Conservation (phyloP, 139 green algal genomes). For the Deuterostichococcus epilithicus region DNA sequence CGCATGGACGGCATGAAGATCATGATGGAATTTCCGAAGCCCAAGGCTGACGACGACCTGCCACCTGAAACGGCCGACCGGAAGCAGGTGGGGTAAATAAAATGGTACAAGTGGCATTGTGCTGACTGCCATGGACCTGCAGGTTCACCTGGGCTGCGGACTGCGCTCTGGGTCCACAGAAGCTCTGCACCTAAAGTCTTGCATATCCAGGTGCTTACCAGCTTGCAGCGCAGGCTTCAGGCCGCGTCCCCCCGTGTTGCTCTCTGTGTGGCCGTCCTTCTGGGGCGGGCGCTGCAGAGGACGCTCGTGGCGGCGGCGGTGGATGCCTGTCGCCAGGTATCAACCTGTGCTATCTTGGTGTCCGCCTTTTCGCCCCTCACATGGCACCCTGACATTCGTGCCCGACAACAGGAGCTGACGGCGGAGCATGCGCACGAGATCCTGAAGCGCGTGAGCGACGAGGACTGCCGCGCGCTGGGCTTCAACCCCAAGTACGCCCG, state of each 20-base stretch:
- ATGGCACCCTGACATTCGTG: no score
- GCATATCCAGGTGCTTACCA: no score
- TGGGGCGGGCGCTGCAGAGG: no score
- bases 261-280: no score
- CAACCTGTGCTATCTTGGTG: background rate
- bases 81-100: slow-evolving; percentile 61
- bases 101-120: background rate
- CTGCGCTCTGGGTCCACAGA: no score
- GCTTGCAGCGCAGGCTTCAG: no score
- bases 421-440: slow-evolving; percentile 83
- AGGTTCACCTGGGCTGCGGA: no score
- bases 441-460: slow-evolving; percentile 83
- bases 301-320: no score
- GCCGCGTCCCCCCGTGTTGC: no score
- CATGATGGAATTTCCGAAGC: slow-evolving; percentile 82
- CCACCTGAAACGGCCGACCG: slow-evolving; percentile 52
- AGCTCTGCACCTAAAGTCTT: no score
- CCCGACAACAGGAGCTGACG: slow-evolving; percentile 68
- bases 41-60: slow-evolving; percentile 63
- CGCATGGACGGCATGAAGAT: slow-evolving; percentile 70
- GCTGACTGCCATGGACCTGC: no score
- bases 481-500: slow-evolving; percentile 78
- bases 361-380: background rate
- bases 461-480: slow-evolving; percentile 87
- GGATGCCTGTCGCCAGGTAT: no score